Evolutionary conservation across 805 yeast genomes (phyloP).

Genomic region (Hermanozyma aechmeae): DNA sequence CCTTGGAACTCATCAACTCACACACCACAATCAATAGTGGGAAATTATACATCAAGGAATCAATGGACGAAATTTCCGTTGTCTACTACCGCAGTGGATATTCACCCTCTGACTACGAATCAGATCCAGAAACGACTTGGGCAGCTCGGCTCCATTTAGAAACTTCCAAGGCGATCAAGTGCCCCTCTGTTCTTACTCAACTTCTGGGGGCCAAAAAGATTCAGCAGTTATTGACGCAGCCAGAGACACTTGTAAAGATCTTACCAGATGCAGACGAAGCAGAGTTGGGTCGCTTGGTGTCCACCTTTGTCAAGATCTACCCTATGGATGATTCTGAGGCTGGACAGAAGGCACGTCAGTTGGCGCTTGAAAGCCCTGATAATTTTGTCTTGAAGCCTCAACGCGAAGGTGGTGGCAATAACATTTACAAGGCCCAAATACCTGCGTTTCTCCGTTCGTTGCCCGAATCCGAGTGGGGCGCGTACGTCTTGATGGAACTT

Average conservation of each 20-base stretch:
- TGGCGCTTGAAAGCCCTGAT: constrained; percentile 62
- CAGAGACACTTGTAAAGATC: constrained; percentile 38
- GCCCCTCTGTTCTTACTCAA: constrained; percentile 86
- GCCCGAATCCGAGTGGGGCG: constrained; percentile 72
- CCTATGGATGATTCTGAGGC: constrained; percentile 69
- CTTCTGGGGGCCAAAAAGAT: constrained; percentile 89
- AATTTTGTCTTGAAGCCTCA: constrained; percentile 89
- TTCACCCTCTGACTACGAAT: constrained; percentile 69
- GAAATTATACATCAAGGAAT: constrained; percentile 43
- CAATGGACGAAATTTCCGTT: constrained; percentile 70
- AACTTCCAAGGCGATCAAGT: constrained; percentile 71
- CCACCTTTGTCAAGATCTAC: constrained; percentile 78
- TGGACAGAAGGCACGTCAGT: constrained; percentile 52
- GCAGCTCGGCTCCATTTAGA: constrained; percentile 66
- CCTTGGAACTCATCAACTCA: constrained; percentile 48
- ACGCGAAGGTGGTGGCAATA: constrained; percentile 98
- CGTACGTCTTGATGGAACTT: constrained; percentile 88
- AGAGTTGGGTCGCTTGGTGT: constrained; percentile 24
- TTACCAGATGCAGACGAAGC: constrained; percentile 22
- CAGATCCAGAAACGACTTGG: constrained; percentile 57
- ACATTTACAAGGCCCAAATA: constrained; percentile 79
- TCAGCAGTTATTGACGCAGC: constrained; percentile 76
- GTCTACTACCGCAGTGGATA: constrained; percentile 90
- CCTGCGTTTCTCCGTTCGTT: constrained; percentile 57
- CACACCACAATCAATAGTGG: constrained; percentile 33